phyloP scores from a whole-genome alignment of 2,329 filamentous ascomycete genomes.

The Thelonectria blattea region DNA sequence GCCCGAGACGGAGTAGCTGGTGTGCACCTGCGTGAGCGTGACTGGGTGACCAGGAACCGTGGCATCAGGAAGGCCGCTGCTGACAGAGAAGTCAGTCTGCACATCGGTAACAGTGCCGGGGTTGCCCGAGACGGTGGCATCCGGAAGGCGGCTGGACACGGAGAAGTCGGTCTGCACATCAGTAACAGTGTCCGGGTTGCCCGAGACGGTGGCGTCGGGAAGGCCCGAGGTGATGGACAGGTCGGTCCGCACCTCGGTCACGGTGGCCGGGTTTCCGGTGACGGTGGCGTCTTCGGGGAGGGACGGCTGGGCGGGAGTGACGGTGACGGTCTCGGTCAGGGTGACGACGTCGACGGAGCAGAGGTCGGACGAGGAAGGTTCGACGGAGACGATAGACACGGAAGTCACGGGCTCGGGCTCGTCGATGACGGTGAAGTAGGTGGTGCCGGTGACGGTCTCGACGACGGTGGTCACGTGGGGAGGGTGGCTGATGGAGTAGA shows the following conservation, averaged over 20 bases:
- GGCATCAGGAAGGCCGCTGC: conserved; percentile 40
- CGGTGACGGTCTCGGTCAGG: conserved; percentile 39
- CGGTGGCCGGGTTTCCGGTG: conserved; percentile 39
- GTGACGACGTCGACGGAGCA: conserved; percentile 33
- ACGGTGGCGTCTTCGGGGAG: conserved; percentile 30
- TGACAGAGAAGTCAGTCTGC: conserved; percentile 36
- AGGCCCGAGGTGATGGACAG: conserved; percentile 29
- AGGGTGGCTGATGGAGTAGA: conserved; percentile 40
- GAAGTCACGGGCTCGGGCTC: conserved; percentile 28
- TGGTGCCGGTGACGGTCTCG: conserved; percentile 38
- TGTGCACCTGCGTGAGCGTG: conserved; percentile 39
- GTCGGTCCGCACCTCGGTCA: conserved; percentile 35
- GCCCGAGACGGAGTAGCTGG: conserved; percentile 27
- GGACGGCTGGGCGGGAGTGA: conserved; percentile 24
- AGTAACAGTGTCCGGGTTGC: conserved; percentile 37
- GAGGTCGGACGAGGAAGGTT: conserved; percentile 29
- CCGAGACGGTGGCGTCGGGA: conserved; percentile 37
- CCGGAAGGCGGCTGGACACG: conserved; percentile 27
- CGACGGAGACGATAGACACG: conserved; percentile 35
- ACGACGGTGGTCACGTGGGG: conserved; percentile 28
- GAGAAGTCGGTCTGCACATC: conserved; percentile 35
- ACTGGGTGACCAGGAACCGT: conserved; percentile 42
- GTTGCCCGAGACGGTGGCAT: conserved; percentile 34
- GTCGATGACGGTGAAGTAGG: conserved; percentile 34
- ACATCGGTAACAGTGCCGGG: conserved; percentile 40